Conservation (phyloP, 495 filamentous ascomycete species). For the Penicillium coprophilum region DNA sequence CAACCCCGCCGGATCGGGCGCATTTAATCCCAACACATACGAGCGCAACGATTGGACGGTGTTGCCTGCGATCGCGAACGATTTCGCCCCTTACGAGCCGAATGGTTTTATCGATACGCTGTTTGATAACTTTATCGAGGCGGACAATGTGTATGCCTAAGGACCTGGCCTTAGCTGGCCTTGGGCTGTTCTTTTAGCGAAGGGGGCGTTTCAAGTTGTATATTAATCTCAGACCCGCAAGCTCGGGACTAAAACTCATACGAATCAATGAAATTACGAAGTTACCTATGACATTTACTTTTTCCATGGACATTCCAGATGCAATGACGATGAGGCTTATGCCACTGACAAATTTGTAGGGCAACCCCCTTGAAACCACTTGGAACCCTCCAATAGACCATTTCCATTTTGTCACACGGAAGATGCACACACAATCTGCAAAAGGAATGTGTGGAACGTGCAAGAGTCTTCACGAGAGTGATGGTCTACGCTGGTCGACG, state of each 20-base stretch:
- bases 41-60: neutral
- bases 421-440: neutral
- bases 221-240: neutral
- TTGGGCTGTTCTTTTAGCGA: neutral
- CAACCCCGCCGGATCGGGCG: neutral
- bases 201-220: neutral
- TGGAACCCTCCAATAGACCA: neutral
- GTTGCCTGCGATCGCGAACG: neutral
- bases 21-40: neutral
- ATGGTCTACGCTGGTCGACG: neutral
- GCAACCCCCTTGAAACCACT: neutral
- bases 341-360: neutral
- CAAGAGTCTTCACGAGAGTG: neutral
- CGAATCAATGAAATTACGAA: neutral
- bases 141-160: constrained; percentile 7
- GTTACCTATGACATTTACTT: neutral
- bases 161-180: no score
- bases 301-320: neutral
- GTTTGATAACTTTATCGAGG: constrained; percentile 22
- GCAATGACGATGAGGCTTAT: neutral
- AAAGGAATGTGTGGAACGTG: neutral
- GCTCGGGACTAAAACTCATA: neutral
- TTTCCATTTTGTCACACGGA: neutral
- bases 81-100: neutral
- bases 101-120: constrained; percentile 12